These are phyloP conservation scores for Jackrogersella multiformis DNA, from an alignment of 495 filamentous ascomycete genomes.

Conservation along the genomic window DNA sequence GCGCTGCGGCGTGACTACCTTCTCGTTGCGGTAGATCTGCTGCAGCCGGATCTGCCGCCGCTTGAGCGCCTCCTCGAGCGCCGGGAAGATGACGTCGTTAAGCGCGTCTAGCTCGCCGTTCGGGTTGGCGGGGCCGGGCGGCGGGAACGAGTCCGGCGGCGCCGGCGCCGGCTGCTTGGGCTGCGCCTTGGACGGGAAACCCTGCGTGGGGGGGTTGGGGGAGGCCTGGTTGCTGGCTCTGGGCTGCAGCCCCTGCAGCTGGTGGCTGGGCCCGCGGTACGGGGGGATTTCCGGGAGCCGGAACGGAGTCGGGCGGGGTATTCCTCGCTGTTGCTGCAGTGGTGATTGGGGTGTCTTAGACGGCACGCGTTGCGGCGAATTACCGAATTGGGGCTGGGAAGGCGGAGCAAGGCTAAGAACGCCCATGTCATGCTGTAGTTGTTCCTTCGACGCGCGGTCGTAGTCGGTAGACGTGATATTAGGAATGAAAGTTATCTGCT, in stretches of 20 bases:
- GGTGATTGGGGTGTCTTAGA: constrained; percentile 35
- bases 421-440: constrained; percentile 68
- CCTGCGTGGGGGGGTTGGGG: constrained; percentile 37
- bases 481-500: constrained; percentile 47
- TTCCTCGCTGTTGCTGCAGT: constrained; percentile 32
- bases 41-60: constrained; percentile 76
- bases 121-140: constrained; percentile 55
- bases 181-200: constrained; percentile 41
- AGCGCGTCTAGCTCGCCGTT: constrained; percentile 68
- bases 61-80: constrained; percentile 85
- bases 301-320: constrained; percentile 46
- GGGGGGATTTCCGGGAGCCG: constrained; percentile 64
- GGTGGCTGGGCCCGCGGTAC: constrained; percentile 55
- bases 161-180: constrained; percentile 37
- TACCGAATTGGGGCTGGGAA: constrained; percentile 20
- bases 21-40: constrained; percentile 58
- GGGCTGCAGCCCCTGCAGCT: constrained; percentile 43
- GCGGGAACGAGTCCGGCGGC: constrained; percentile 52
- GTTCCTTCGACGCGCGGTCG: constrained; percentile 66
- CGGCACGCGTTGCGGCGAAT: constrained; percentile 40
- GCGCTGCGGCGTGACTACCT: constrained; percentile 58
- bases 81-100: constrained; percentile 86
- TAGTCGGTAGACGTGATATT: constrained; percentile 63
- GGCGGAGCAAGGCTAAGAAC: constrained; percentile 52
- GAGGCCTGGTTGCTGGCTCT: constrained; percentile 44